A percentile compares a stretch with the other conserved stretches of the same genome.
phyloP scores from a whole-genome alignment of 75 land plant species.

The Picea sitchensis region DNA sequence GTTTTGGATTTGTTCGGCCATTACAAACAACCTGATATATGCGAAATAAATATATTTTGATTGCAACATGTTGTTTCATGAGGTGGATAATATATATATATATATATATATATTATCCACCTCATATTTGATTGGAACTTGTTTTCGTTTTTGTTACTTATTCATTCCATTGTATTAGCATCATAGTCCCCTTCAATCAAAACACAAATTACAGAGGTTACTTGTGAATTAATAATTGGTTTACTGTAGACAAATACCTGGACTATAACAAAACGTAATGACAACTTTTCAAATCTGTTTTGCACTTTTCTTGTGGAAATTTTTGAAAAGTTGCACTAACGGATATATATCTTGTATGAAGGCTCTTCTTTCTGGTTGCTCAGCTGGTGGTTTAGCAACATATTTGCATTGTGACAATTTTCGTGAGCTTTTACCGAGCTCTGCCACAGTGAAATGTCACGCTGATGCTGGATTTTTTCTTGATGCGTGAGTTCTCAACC shows the following conservation, averaged over 20 bases:
- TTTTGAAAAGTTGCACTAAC: conserved; percentile 1
- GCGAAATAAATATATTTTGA: too few species aligned
- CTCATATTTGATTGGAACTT: too few species aligned
- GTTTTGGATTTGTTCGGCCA: too few species aligned
- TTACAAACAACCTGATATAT: too few species aligned
- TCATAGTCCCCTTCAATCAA: too few species aligned
- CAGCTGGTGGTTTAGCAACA: conserved; percentile 83
- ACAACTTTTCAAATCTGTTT: neutral
- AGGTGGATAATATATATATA: neutral
- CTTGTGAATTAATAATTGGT: too few species aligned
- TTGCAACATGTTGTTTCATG: neutral
- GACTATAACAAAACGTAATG: neutral
- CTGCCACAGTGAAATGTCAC: conserved; percentile 57
- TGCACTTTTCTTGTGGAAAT: neutral
- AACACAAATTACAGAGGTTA: too few species aligned
- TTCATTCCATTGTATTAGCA: too few species aligned
- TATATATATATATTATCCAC: too few species aligned
- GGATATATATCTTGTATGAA: conserved; percentile 17
- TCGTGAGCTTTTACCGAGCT: conserved; percentile 31
- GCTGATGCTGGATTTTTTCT: conserved; percentile 79
- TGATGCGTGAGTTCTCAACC: conserved; percentile 38
- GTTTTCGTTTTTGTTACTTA: too few species aligned
- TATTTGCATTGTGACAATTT: conserved; percentile 72
- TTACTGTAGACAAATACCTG: too few species aligned
- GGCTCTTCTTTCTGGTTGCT: conserved; percentile 93